These are phyloP conservation scores for Cercophora samala DNA, from an alignment of 495 filamentous ascomycete species.

Conservation along the genomic window DNA sequence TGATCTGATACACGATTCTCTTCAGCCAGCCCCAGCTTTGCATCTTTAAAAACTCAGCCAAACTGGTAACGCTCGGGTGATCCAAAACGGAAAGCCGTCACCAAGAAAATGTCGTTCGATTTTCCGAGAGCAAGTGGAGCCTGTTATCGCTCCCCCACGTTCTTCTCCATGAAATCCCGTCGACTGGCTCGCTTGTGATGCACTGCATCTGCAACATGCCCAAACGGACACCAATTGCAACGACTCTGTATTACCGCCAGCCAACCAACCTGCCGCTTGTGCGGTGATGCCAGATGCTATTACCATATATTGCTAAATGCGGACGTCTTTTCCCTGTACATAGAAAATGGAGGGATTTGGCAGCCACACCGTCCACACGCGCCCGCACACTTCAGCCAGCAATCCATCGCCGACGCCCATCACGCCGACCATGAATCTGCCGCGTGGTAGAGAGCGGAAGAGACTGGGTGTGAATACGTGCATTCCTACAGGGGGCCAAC, in stretches of 20 bases:
- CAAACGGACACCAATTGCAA: constrained; percentile 7
- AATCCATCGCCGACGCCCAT: not conserved
- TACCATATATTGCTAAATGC: not conserved
- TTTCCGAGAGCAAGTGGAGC: not conserved
- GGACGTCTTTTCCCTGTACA: not conserved
- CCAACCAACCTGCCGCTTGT: not conserved
- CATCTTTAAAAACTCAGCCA: not conserved
- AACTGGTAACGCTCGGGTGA: not conserved
- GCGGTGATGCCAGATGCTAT: not conserved
- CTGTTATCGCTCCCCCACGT: constrained; percentile 9
- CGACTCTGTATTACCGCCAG: not conserved
- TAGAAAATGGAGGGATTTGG: not conserved
- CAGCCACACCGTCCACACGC: too few relatives aligned
- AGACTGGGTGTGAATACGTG: not conserved
- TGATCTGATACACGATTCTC: not conserved
- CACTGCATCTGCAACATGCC: constrained; percentile 20
- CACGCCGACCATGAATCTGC: not conserved
- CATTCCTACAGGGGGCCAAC: not conserved
- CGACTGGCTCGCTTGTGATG: constrained; percentile 14
- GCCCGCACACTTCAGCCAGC: not conserved
- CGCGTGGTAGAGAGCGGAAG: not conserved
- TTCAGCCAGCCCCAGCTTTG: not conserved
- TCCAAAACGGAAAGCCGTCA: constrained; percentile 8
- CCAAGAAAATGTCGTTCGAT: not conserved
- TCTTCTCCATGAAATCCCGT: not conserved